Evolutionary conservation across 257 asterid species (phyloP).

Genomic region (Prunella vulgaris): DNA sequence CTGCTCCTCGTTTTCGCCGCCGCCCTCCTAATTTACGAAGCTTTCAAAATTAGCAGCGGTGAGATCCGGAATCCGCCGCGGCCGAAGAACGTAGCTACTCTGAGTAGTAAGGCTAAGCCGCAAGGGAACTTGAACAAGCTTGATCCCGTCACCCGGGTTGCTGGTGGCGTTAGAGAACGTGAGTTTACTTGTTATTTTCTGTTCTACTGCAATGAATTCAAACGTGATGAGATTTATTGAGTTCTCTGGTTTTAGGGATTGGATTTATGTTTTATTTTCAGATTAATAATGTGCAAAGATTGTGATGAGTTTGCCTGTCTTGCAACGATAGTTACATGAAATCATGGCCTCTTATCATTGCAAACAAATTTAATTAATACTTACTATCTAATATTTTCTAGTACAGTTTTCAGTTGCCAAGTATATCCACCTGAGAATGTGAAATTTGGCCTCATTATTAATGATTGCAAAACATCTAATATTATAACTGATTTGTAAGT

Average conservation of each 20-base stretch:
- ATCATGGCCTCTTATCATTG: neutral
- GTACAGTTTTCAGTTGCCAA: neutral
- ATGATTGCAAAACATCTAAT: neutral
- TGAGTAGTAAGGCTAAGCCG: slow-evolving; percentile 27
- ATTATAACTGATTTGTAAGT: neutral
- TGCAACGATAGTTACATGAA: neutral
- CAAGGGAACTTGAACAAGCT: slow-evolving; percentile 60
- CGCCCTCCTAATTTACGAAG: slow-evolving; percentile 56
- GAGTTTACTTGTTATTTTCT: slow-evolving; percentile 18
- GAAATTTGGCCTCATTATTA: neutral
- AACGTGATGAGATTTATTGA: slow-evolving; percentile 7
- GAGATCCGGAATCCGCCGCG: slow-evolving; percentile 28
- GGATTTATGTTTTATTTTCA: neutral
- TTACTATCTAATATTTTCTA: neutral
- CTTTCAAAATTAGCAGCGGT: slow-evolving; percentile 45
- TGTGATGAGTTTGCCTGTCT: neutral
- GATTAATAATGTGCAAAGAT: neutral
- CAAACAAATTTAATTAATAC: neutral
- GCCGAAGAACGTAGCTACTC: slow-evolving; percentile 17
- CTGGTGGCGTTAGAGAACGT: slow-evolving; percentile 80
- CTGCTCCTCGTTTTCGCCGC: slow-evolving; percentile 50
- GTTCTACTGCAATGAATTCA: neutral
- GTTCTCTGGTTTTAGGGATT: slow-evolving; percentile 7
- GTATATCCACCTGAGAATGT: neutral
- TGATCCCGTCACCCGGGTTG: slow-evolving; percentile 61